Conservation (phyloP, 2,329 filamentous ascomycete species). For the Colletotrichum lupini region DNA sequence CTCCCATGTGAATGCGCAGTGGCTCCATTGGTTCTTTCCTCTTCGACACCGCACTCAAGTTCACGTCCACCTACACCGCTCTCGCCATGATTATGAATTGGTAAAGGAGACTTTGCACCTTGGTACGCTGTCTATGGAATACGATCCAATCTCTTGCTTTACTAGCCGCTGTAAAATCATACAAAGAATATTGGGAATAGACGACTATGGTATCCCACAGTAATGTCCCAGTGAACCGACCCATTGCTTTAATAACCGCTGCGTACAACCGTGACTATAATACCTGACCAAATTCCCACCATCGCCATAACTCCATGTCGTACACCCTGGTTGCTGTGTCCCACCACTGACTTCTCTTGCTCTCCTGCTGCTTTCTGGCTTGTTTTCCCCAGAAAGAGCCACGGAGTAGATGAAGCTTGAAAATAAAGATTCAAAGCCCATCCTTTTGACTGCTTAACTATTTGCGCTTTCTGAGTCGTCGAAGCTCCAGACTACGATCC, state of each 20-base stretch:
- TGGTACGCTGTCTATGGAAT: not conserved
- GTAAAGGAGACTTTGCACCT: slow-evolving; percentile 31
- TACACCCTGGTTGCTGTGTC: not conserved
- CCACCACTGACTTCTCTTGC: not conserved
- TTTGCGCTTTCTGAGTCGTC: slow-evolving; percentile 41
- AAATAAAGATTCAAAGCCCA: not conserved
- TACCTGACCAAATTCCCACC: not conserved
- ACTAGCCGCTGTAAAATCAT: not conserved
- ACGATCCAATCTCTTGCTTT: not conserved
- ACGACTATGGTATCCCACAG: not conserved
- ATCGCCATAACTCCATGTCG: slow-evolving; percentile 17
- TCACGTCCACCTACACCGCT: slow-evolving; percentile 56
- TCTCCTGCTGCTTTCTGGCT: not conserved
- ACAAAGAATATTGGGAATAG: not conserved
- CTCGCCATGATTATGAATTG: slow-evolving; percentile 49
- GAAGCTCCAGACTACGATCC: slow-evolving; percentile 42
- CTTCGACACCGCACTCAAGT: slow-evolving; percentile 51
- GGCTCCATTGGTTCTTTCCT: slow-evolving; percentile 50
- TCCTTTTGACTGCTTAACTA: slow-evolving; percentile 32
- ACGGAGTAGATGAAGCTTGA: slow-evolving; percentile 14
- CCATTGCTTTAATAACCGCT: slow-evolving; percentile 7
- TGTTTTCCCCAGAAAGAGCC: not conserved
- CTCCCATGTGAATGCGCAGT: slow-evolving; percentile 37
- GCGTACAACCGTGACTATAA: slow-evolving; percentile 1
- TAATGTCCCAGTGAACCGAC: not conserved